Conservation (phyloP, 2,329 filamentous ascomycete species). For the Microcyclospora pomicola region DNA sequence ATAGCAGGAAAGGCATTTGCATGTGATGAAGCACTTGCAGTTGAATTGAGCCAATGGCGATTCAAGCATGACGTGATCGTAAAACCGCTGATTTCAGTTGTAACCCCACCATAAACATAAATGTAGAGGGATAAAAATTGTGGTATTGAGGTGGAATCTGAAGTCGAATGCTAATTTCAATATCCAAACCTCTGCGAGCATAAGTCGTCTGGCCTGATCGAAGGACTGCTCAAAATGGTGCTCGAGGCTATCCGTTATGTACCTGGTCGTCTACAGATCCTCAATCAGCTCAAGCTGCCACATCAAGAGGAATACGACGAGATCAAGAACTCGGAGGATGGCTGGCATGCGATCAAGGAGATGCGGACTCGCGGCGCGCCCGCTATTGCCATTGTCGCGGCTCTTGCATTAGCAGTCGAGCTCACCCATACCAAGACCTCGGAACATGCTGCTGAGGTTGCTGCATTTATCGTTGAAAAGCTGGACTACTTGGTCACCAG, state of each 20-base stretch:
- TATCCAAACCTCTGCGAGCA: no score
- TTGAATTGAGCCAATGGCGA: no score
- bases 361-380: slow-evolving; percentile 76
- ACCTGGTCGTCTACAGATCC: slow-evolving; percentile 57
- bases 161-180: no score
- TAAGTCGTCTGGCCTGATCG: no score
- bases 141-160: no score
- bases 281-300: slow-evolving; percentile 71
- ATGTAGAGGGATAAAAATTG: no score
- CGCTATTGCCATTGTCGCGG: slow-evolving; percentile 95
- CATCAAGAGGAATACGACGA: slow-evolving; percentile 68
- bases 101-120: no score
- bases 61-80: no score
- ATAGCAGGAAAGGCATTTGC: no score
- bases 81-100: no score
- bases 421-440: slow-evolving; percentile 45
- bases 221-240: no score
- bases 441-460: slow-evolving; percentile 45
- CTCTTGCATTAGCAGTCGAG: slow-evolving; percentile 76
- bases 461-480: slow-evolving; percentile 55
- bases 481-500: slow-evolving; percentile 80
- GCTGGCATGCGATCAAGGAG: slow-evolving; percentile 67
- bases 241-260: slow-evolving; percentile 68
- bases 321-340: slow-evolving; percentile 56
- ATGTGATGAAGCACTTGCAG: no score